Evolutionary conservation across 169 alveolate species (phyloP).

Genomic region (Eimeria praecox): DNA sequence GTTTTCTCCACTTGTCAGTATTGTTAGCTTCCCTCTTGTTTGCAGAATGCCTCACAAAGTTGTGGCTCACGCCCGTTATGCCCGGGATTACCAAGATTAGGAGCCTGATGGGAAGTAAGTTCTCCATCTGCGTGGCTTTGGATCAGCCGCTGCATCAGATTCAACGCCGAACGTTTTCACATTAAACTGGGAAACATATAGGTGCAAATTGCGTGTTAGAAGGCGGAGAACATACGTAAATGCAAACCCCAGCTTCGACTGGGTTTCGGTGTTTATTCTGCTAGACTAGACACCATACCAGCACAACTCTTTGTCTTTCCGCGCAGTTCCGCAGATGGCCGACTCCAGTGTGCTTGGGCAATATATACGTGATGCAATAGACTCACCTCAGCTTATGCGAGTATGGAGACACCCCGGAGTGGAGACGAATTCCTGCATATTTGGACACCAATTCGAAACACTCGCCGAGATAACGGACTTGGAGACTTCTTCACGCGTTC

Average conservation of each 20-base stretch:
- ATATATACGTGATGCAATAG: neutral
- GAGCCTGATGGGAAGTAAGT: conserved; percentile 49
- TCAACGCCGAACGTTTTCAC: neutral
- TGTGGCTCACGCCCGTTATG: conserved; percentile 55
- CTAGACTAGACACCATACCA: neutral
- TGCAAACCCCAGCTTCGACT: neutral
- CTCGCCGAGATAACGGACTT: too few species aligned
- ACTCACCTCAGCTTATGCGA: neutral
- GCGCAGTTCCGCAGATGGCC: conserved; percentile 40
- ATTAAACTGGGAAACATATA: neutral
- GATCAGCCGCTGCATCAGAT: neutral
- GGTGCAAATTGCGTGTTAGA: neutral
- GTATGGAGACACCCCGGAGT: neutral
- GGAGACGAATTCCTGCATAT: conserved; percentile 57
- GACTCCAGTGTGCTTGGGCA: neutral
- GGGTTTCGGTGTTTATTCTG: neutral
- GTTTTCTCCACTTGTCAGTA: neutral
- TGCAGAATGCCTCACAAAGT: conserved; percentile 17
- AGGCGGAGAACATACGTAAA: neutral
- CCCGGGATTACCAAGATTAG: conserved; percentile 29
- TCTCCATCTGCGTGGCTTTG: neutral
- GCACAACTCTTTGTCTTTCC: neutral
- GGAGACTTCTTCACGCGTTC: too few species aligned
- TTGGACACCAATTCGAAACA: neutral
- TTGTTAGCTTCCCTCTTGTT: neutral